Evolutionary conservation across 176 grass and related monocot genomes (phyloP), one percentile per base, ranked within the genome.

Genomic region (Juncus inflexus): DNA sequence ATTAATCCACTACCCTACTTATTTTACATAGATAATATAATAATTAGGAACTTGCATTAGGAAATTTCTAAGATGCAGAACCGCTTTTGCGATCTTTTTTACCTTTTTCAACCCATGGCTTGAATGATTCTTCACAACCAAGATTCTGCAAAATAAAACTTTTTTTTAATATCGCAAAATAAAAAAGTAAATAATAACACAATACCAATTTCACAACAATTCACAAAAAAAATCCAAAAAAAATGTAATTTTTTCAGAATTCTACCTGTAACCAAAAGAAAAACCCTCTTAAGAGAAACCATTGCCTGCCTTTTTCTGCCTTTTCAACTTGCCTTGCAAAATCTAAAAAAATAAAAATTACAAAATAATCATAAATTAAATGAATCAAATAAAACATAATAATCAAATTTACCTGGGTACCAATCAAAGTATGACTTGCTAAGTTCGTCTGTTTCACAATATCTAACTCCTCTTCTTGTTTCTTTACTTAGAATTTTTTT

Each of bases 191-290:
- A 74, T 41, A 35, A 40, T 16, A 45, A 61, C 14, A 35, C 43
- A 54, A 15, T 52, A 63, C 1, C 4, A 52, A 39, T 61, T 14
- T 12, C 61, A 37, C 42, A 40, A 42, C 38, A 13, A 8, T 66
- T 47, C 12, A 28, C 15, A 47, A 52, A 52, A 52, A 50, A 19
- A 66, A 28, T 66, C 55, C 13, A 9, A 54, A 35, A 40, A 2
- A 40, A 40, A 57, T 56, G 54, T 6, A n/a, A 9, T 41, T 15
- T 16, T 55, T 40, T 19, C 10, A 57, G 4, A 58, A 55, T 58
- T 39, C 36, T 81, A 95, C 86, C 86, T 86, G n/a, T 78, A 95
- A 75, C 86, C 86, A 89, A 67, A 95, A 95, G 62, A 76, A 80
- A 74, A 95, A 72, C 38, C 86, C 82, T 69, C 86, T 83, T 82